Conservation (phyloP, 129 eudicot genomes). For the Flaveria robusta region DNA sequence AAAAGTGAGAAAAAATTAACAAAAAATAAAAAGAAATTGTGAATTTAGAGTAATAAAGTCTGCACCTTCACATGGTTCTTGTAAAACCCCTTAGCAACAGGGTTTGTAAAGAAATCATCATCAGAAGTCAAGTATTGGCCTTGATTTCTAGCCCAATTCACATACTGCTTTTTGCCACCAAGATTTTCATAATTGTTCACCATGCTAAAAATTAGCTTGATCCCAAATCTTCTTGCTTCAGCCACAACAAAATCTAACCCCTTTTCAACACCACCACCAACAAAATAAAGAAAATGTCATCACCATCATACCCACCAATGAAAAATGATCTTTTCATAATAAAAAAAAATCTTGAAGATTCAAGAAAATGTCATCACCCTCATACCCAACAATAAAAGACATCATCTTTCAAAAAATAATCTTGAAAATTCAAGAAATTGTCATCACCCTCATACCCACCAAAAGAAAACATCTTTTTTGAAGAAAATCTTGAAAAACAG, state of each 20-base stretch:
- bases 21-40: background rate
- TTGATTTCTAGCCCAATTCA: conserved; percentile 89
- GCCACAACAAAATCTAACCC: conserved; percentile 96
- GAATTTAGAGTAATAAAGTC: background rate
- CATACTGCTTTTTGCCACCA: conserved; percentile 98
- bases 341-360: background rate
- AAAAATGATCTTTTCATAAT: background rate
- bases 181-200: conserved; percentile 83
- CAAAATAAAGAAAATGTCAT: conserved; percentile 23
- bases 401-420: background rate
- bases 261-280: conserved; percentile 43
- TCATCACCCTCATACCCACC: background rate
- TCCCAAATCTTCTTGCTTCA: conserved; percentile 94
- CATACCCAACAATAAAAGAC: conserved; percentile 8
- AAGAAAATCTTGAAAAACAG: too few species aligned
- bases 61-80: conserved; percentile 82
- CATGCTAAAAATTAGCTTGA: conserved; percentile 76
- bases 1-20: background rate
- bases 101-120: conserved; percentile 84
- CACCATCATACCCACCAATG: conserved; percentile 25
- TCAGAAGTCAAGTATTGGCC: conserved; percentile 79
- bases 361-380: conserved; percentile 8
- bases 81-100: conserved; percentile 77
- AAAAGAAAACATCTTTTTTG: background rate
- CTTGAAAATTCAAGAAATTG: background rate